Evolutionary conservation across 176 grass and related monocot species (phyloP), one percentile per base, ranked within the genome.

Genomic region (Zizania latifolia): DNA sequence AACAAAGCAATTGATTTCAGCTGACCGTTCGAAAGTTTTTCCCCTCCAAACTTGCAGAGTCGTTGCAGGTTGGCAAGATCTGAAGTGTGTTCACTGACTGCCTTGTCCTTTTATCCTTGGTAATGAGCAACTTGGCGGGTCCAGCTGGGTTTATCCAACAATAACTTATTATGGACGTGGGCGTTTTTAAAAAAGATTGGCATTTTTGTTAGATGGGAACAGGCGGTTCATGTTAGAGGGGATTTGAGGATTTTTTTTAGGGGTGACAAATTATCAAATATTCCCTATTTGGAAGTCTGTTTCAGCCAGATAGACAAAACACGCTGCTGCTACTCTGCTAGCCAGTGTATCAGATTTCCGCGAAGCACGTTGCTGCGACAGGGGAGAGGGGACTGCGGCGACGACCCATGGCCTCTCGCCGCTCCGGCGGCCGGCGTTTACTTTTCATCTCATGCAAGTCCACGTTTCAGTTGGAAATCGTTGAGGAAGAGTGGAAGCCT

Each of bases 241-340:
- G n/a, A n/a, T n/a, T n/a, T n/a, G n/a, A n/a, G n/a, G n/a, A n/a
- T n/a, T n/a, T n/a, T n/a, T n/a, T n/a, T n/a, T n/a, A n/a, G n/a
- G n/a, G n/a, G n/a, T n/a, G n/a, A n/a, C n/a, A n/a, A n/a, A n/a
- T n/a, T n/a, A n/a, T n/a, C n/a, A n/a, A n/a, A n/a, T n/a, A n/a
- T n/a, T n/a, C n/a, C 24, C n/a, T n/a, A n/a, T n/a, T 79, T 62
- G 69, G 86, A 15, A 7, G 74, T 83, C 61, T 60, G 22, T 74
- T 71, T 78, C 50, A 9, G 68, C 33, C 74, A 68, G 80, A 73
- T 44, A 74, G 68, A 43, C 74, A 50, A 57, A 63, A 73, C 43
- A 65, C 30, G 67, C 48, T 10, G 59, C 19, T 8, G 6, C 5
- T n/a, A n/a, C n/a, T n/a, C n/a, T n/a, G n/a, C n/a, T n/a, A n/a